These are phyloP conservation scores for Candida ortonii DNA, from an alignment of 805 yeast species.

Conservation along the genomic window DNA sequence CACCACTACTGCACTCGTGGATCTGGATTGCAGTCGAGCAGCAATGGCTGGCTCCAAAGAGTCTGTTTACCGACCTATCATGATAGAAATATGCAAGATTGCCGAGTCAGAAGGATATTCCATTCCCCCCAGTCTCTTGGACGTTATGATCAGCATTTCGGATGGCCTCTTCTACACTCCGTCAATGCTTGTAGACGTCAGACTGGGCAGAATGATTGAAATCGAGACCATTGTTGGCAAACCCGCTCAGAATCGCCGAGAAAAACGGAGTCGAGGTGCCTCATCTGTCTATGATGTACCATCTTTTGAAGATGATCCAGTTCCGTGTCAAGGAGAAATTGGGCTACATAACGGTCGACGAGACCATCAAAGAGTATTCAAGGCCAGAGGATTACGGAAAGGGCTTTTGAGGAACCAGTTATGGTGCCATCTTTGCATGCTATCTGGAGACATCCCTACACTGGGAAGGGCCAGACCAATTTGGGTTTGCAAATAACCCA, in stretches of 20 bases:
- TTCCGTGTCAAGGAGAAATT: constrained; percentile 52
- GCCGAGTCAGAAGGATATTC: constrained; percentile 46
- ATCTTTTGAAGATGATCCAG: constrained; percentile 57
- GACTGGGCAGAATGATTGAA: constrained; percentile 38
- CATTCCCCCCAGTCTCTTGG: constrained; percentile 33
- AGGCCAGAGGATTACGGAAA: constrained; percentile 20
- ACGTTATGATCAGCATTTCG: constrained; percentile 32
- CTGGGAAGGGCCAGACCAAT: no score
- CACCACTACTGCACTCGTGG: constrained; percentile 38
- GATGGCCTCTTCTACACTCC: constrained; percentile 43
- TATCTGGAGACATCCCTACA: no score
- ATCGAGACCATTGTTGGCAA: constrained; percentile 43
- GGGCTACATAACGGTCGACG: constrained; percentile 40
- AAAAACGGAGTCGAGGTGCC: constrained; percentile 49
- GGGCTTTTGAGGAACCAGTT: no score
- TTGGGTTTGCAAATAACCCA: no score
- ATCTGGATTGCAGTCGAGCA: constrained; percentile 35
- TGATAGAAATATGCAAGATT: constrained; percentile 41
- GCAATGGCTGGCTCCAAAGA: constrained; percentile 27
- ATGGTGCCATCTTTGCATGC: no score
- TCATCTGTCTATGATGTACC: constrained; percentile 51
- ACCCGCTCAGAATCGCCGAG: constrained; percentile 35
- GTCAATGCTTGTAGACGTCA: constrained; percentile 44
- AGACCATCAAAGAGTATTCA: constrained; percentile 8
- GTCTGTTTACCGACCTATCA: constrained; percentile 34